Evolutionary conservation across 1,284 basidiomycete species (phyloP), one percentile per base, ranked within the genome.

Genomic region (Ceratobasidium sp.): DNA sequence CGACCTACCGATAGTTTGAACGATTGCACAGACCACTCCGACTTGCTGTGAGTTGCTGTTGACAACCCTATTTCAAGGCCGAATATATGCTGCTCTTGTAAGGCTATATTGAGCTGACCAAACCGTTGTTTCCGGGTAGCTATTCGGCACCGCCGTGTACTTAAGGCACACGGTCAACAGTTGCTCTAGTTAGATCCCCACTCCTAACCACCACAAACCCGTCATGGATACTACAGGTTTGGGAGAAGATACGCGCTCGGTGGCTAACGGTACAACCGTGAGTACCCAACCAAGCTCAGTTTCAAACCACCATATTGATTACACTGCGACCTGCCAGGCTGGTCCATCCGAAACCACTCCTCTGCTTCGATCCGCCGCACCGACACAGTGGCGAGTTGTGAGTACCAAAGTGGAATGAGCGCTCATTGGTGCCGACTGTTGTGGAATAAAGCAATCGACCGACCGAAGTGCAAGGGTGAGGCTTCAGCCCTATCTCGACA

Each of bases 401-500:
- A 43, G 46, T 39, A n/a, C 27, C 31, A 16, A 39, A 24, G 22
- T 53, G 9, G 7, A 22, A 34, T 22, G 31, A 14, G 6, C 11
- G 13, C 59, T 24, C 11, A 39, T 39, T 9, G 43, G 29, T 49
- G n/a, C 29, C n/a, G 31, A 46, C 7, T 37, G 13, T 9, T 39
- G 8, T 58, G 34, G 59, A 37, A 31, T 31, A 16, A 41, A 71
- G 68, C 51, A 71, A 8, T 41, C 46, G 11, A 48, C n/a, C n/a
- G 43, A 71, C n/a, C 68, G 68, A 31, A 71, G 68, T 49, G 68
- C 68, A 19, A 34, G 31, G 56, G 53, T 34, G 19, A 71, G 68
- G 43, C 68, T 71, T 48, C 68, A 71, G 27, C 68, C 68, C 19
- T 71, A 49, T 41, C 43, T 71, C 31, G 29, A 71, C 68, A 71